These are phyloP conservation scores for Flaveria robusta DNA, from an alignment of 129 eudicot species.

Conservation along the genomic window DNA sequence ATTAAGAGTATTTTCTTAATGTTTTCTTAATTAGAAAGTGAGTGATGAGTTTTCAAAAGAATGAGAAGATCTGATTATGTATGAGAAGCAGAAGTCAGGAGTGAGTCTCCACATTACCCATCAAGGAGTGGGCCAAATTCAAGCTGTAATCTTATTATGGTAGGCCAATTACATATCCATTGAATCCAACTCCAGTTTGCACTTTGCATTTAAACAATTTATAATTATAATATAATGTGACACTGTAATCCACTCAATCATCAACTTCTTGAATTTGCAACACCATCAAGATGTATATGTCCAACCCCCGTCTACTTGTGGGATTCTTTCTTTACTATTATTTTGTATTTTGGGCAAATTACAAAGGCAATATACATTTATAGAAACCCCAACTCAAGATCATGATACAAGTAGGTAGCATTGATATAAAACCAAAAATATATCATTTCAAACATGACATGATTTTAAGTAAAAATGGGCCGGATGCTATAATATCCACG, in stretches of 20 bases:
- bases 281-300: slow-evolving; percentile 33
- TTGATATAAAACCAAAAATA: not conserved
- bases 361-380: not conserved
- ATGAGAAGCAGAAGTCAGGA: slow-evolving; percentile 5
- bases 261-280: slow-evolving; percentile 41
- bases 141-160: slow-evolving; percentile 36
- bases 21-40: slow-evolving; percentile 2
- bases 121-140: slow-evolving; percentile 34
- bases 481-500: too few relatives aligned
- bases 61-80: slow-evolving; percentile 30
- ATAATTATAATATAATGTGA: not conserved
- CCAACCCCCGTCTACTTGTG: slow-evolving; percentile 31
- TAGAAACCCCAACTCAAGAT: not conserved
- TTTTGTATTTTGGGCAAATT: slow-evolving; percentile 5
- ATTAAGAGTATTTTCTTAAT: not conserved
- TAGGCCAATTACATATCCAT: slow-evolving; percentile 38
- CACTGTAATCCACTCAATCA: slow-evolving; percentile 34
- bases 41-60: slow-evolving; percentile 12
- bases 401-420: not conserved
- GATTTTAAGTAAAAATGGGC: not conserved
- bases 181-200: slow-evolving; percentile 36
- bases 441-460: not conserved
- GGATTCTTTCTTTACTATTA: slow-evolving; percentile 9
- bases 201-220: slow-evolving; percentile 6
- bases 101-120: slow-evolving; percentile 34